phyloP scores from a whole-genome alignment of 1,139 yeast species.

The Debaryomycetaceae sp. region DNA sequence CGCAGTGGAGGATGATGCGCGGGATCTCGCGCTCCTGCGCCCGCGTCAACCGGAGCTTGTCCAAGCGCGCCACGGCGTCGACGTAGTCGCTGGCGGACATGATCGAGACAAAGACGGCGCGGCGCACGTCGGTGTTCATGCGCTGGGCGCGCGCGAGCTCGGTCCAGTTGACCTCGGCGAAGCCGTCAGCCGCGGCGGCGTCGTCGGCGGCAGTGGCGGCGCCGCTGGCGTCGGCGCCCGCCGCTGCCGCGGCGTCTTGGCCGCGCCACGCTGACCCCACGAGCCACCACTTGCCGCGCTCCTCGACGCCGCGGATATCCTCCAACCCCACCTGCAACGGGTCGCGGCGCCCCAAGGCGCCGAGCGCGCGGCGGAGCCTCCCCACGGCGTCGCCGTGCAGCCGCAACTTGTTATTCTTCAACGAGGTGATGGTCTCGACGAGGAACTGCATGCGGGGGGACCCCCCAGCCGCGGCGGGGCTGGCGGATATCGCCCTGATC shows the following conservation, averaged over 20 bases:
- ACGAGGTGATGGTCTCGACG: constrained; percentile 76
- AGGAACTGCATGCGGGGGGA: constrained; percentile 82
- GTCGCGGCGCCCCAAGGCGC: constrained; percentile 52
- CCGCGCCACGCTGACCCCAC: constrained; percentile 98
- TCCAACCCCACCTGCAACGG: constrained; percentile 80
- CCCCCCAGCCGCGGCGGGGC: too few species aligned
- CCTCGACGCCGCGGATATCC: constrained; percentile 73
- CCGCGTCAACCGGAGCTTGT: constrained; percentile 71
- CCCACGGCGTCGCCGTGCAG: constrained; percentile 44
- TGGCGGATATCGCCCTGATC: constrained; percentile 34
- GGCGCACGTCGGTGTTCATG: constrained; percentile 92
- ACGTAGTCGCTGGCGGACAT: constrained; percentile 93
- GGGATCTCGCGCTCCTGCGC: constrained; percentile 90
- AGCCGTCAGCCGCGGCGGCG: constrained; percentile 46
- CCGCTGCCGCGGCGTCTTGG: constrained; percentile 22
- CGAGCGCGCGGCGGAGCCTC: constrained; percentile 66
- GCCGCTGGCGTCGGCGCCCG: constrained; percentile 18
- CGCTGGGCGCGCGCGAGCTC: constrained; percentile 81
- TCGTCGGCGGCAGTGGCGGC: constrained; percentile 18
- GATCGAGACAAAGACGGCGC: constrained; percentile 88
- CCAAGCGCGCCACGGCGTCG: constrained; percentile 80
- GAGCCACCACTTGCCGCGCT: constrained; percentile 97
- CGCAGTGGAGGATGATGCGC: constrained; percentile 78
- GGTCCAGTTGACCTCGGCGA: constrained; percentile 84
- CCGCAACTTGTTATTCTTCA: constrained; percentile 80